Conservation (phyloP, 2,329 filamentous ascomycete species). For the Aspergillus terreus region DNA sequence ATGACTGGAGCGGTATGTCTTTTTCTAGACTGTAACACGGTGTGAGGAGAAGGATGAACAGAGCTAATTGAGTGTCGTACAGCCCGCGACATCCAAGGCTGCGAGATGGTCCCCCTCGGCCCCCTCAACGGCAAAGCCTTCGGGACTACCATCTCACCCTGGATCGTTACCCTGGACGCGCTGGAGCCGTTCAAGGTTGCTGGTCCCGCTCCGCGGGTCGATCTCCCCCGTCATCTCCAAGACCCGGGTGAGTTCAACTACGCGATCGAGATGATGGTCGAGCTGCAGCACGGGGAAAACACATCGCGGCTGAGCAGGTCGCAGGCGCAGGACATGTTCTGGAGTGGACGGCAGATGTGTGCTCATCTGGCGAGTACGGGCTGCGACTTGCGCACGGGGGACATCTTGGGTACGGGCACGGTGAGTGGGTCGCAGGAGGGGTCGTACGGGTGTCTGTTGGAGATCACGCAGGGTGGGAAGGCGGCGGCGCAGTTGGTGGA, state of each 20-base stretch:
- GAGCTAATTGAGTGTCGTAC: background rate
- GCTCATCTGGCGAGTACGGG: constrained; percentile 28
- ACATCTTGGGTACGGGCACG: constrained; percentile 31
- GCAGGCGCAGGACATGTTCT: constrained; percentile 21
- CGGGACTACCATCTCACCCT: constrained; percentile 58
- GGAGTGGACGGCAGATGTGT: constrained; percentile 27
- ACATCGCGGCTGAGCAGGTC: constrained; percentile 6
- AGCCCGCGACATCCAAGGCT: constrained; percentile 53
- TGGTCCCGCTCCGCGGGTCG: constrained; percentile 14
- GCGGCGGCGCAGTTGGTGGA: constrained; percentile 14
- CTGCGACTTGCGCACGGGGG: constrained; percentile 26
- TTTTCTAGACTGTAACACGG: background rate
- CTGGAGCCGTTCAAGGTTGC: constrained; percentile 33
- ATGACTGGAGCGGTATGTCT: constrained; percentile 52
- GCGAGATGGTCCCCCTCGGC: constrained; percentile 60
- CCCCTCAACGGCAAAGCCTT: constrained; percentile 62
- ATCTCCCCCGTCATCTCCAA: constrained; percentile 15
- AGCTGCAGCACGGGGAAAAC: constrained; percentile 10
- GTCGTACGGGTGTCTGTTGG: constrained; percentile 25
- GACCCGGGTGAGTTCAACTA: constrained; percentile 17
- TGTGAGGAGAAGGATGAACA: background rate
- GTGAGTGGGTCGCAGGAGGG: constrained; percentile 21
- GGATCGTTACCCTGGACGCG: constrained; percentile 60
- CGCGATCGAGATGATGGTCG: constrained; percentile 20
- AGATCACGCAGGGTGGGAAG: constrained; percentile 25